Base-by-base conservation (phyloP, 1,139 yeast species). In the Saccharomyces uvarum region DNA sequence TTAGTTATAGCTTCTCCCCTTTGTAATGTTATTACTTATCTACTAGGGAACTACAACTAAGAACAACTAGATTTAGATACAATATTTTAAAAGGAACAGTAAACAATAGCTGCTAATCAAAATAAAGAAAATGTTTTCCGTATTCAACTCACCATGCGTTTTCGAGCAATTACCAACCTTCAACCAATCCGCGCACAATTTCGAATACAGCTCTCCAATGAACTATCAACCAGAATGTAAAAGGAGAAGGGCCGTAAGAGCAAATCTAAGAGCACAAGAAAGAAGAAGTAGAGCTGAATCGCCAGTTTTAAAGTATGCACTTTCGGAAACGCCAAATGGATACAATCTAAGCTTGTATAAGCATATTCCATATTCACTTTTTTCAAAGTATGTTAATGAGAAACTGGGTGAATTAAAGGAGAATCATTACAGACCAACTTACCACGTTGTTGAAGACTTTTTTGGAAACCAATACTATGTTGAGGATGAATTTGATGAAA, bases 381-480 rank as follows among this genome's bases (percentile, higher is more conserved):
- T 63, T 16, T 54, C 57, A 27, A 42, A 59, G 1, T 63, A 59
- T 6, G 52, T 65, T 42, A 55, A 59, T 21, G 33, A 53, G 4
- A 53, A 57, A 27, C 38, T 63, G 7, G 29, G 47, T 21, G 57
- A 55, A 31, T 32, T 61, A 19, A 57, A 57, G 41, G 57, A 60
- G 38, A 50, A 49, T 21, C 4, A 49, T 16, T 53, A 59, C 47
- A 51, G 51, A 26, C 70, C 70, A 51, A 51, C 52, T 9, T 66
- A 62, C 53, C 59, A 53, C 14, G 41, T 63, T 13, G 69, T 65
- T 5, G 56, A 59, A 16, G 69, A 66, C 53, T 49, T 64, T 26
- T 65, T 64, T 50, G 69, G 70, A 41, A 64, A 63, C 54, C 60
- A 63, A 41, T 65, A 58, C 49, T 65, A 62, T 46, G 61, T 66